Conservation (phyloP, 2,329 filamentous ascomycete genomes). For the Apiospora koreana region DNA sequence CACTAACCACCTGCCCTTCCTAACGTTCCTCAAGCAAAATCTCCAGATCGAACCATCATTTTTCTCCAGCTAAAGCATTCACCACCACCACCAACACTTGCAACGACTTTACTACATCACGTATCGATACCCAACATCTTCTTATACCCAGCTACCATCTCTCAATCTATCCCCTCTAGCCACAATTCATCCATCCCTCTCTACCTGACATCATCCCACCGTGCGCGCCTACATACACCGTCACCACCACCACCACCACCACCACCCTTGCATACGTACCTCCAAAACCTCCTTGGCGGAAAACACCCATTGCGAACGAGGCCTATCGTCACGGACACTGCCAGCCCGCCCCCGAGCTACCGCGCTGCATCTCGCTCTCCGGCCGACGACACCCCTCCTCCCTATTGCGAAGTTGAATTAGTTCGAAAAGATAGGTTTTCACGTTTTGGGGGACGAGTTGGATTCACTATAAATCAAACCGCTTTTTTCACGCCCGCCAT, state of each 20-base stretch:
- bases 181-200: not conserved
- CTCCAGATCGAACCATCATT: slow-evolving; percentile 12
- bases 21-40: slow-evolving; percentile 9
- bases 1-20: slow-evolving; percentile 6
- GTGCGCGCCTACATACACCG: not conserved
- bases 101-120: not conserved
- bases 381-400: not conserved
- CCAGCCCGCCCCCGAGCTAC: not conserved
- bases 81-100: not conserved
- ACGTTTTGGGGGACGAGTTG: slow-evolving; percentile 2
- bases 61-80: slow-evolving; percentile 1
- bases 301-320: not conserved
- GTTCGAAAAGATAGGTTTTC: not conserved
- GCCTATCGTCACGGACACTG: not conserved
- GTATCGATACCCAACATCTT: not conserved
- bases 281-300: not conserved
- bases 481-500: not conserved
- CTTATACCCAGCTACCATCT: not conserved
- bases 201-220: not conserved
- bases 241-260: not conserved
- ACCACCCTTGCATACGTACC: not conserved
- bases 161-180: not conserved
- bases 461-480: slow-evolving; percentile 2
- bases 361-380: not conserved
- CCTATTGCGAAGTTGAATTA: not conserved